phyloP scores from a whole-genome alignment of 441 rosid genomes.

The Manihot esculenta region DNA sequence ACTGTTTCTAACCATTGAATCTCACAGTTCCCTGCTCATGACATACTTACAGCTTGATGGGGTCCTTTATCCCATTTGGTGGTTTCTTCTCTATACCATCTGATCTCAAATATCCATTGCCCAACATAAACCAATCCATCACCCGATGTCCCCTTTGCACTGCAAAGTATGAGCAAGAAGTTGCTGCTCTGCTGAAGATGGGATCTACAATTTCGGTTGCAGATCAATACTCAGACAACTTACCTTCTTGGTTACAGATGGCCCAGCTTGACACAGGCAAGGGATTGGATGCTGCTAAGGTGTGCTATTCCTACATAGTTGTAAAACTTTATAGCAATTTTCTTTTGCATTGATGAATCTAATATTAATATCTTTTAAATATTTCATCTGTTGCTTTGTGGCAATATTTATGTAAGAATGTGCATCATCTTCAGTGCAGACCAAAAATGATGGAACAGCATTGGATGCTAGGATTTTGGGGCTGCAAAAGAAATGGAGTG shows the following conservation, averaged over 20 bases:
- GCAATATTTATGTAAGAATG: slow-evolving; percentile 34
- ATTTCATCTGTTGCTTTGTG: slow-evolving; percentile 9
- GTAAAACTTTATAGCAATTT: slow-evolving; percentile 4
- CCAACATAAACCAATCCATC: slow-evolving; percentile 31
- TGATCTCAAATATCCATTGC: slow-evolving; percentile 44
- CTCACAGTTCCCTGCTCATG: slow-evolving; percentile 44
- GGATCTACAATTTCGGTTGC: slow-evolving; percentile 39
- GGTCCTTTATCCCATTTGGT: slow-evolving; percentile 84
- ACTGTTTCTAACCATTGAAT: slow-evolving; percentile 25
- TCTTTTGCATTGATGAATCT: not conserved
- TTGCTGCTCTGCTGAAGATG: slow-evolving; percentile 37
- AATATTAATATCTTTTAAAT: not conserved
- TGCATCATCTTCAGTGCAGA: slow-evolving; percentile 57
- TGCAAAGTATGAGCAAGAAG: slow-evolving; percentile 68
- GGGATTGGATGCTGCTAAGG: slow-evolving; percentile 41
- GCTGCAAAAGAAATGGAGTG: slow-evolving; percentile 61
- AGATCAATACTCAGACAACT: slow-evolving; percentile 47
- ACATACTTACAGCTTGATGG: slow-evolving; percentile 75
- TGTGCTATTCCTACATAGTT: slow-evolving; percentile 31
- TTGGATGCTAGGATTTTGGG: slow-evolving; percentile 37
- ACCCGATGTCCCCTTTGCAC: slow-evolving; percentile 53
- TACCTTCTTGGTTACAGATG: slow-evolving; percentile 63
- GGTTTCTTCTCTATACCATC: slow-evolving; percentile 73
- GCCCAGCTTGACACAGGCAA: slow-evolving; percentile 41
- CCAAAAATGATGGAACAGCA: slow-evolving; percentile 44